Evolutionary conservation across 1,284 basidiomycete species (phyloP), one percentile per base, ranked within the genome.

Genomic region (Sporisorium scitamineum): DNA sequence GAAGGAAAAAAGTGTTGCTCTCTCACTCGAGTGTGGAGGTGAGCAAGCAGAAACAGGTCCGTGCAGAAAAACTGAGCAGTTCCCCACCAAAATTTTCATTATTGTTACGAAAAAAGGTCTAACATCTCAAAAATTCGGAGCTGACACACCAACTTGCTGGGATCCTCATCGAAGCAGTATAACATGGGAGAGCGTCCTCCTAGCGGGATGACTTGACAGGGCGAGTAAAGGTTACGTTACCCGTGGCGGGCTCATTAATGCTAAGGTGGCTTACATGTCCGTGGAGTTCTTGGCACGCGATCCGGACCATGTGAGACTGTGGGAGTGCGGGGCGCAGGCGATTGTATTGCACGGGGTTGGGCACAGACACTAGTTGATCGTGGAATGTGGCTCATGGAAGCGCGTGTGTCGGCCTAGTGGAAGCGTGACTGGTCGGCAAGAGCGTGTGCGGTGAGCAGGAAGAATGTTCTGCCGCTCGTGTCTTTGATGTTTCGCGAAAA

Each of bases 211-310:
- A 8, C 37, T 39, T 8, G 39, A 42, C n/a, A 42, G 6, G 18
- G 39, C 39, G 39, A n/a, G 39, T 20, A 20, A n/a, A n/a, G 37
- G 39, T n/a, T 42, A 39, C 18, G 39, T 10, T 42, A 42, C 39
- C 39, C n/a, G 18, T 20, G 39, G 8, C 2, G n/a, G 18, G 39
- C 8, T 16, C 20, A 8, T 1, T 42, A 5, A 16, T 8, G 39
- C n/a, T n/a, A n/a, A n/a, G 39, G n/a, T 42, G 4, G 16, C 16
- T 42, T 34, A 9, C 18, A 42, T 20, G 29, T 55, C 61, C 47
- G 37, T 29, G 54, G 54, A 63, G 39, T 47, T 63, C 61, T 63
- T 63, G 54, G 61, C 61, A 57, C 32, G 45, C 61, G 26, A 26
- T 39, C 7, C 24, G 39, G 16, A 31, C 20, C 39, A 42, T 42